phyloP scores from a whole-genome alignment of 2,329 filamentous ascomycete genomes.

The Monosporascus cannonballus region DNA sequence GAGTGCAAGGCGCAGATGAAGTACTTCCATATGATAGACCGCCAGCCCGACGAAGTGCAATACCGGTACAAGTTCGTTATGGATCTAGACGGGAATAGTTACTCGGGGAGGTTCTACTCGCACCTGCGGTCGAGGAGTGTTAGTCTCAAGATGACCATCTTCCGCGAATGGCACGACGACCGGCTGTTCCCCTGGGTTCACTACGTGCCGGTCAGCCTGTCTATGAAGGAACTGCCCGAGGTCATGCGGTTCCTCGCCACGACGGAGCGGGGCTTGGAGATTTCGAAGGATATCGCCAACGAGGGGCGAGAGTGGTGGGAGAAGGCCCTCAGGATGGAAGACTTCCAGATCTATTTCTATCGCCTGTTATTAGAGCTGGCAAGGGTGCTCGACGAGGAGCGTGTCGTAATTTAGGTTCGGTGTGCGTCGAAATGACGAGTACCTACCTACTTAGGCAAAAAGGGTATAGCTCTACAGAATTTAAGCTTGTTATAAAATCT shows the following conservation, averaged over 20 bases:
- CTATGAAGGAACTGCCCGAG: constrained; percentile 46
- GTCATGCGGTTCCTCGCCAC: constrained; percentile 39
- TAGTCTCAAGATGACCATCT: constrained; percentile 45
- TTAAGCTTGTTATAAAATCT: no score
- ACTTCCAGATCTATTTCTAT: constrained; percentile 56
- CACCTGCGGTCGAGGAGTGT: constrained; percentile 40
- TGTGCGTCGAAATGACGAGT: no score
- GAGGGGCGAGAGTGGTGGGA: constrained; percentile 48
- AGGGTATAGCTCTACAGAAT: no score
- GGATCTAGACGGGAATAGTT: constrained; percentile 51
- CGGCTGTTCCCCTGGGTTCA: constrained; percentile 50
- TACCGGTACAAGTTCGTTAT: constrained; percentile 34
- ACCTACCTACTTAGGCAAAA: no score
- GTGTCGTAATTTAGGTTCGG: not conserved
- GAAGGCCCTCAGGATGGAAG: constrained; percentile 48
- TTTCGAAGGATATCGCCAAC: constrained; percentile 46
- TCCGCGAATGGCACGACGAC: constrained; percentile 54
- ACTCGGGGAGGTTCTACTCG: constrained; percentile 47
- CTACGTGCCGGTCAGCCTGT: constrained; percentile 46
- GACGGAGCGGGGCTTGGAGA: constrained; percentile 37
- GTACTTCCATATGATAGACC: constrained; percentile 18
- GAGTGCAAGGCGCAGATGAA: constrained; percentile 30
- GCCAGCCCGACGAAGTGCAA: constrained; percentile 25
- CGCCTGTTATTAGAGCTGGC: constrained; percentile 53
- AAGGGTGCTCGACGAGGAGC: constrained; percentile 29